Percentiles rank a stretch among this genome's conserved stretches.
phyloP scores from a whole-genome alignment of 2,329 filamentous ascomycete species.

The Aspergillus fumigatus region DNA sequence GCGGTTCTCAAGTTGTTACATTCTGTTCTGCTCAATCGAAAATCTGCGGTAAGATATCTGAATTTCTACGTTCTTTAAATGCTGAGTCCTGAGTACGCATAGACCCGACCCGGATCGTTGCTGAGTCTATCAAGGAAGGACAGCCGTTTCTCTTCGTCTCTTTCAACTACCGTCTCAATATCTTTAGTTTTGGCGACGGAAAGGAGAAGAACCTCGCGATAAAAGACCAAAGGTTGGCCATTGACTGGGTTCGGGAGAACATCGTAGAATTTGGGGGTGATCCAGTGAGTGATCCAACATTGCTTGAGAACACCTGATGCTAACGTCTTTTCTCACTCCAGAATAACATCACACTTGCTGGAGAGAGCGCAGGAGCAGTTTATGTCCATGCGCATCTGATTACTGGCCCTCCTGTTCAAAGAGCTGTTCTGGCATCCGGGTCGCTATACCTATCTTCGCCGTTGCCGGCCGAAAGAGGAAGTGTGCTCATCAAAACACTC shows the following conservation, averaged over 20 bases:
- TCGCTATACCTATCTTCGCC: conserved; percentile 43
- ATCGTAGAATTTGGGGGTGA: conserved; percentile 40
- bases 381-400: conserved; percentile 43
- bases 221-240: conserved; percentile 31
- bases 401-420: conserved; percentile 27
- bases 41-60: conserved; percentile 35
- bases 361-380: conserved; percentile 46
- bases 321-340: conserved; percentile 8
- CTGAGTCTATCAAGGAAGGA: conserved; percentile 28
- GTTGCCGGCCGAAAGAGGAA: conserved; percentile 31
- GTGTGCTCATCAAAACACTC: conserved; percentile 26
- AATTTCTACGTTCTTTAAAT: not conserved
- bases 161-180: conserved; percentile 43
- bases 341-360: conserved; percentile 40
- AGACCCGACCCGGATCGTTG: conserved; percentile 35
- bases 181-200: conserved; percentile 44
- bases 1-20: conserved; percentile 43
- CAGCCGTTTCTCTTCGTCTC: conserved; percentile 41
- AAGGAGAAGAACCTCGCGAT: conserved; percentile 39
- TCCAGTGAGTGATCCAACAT: conserved; percentile 21
- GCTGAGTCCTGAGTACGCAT: not conserved
- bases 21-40: conserved; percentile 41
- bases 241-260: conserved; percentile 39
- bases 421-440: conserved; percentile 40
- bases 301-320: not conserved